These are phyloP conservation scores for Geosiphon pyriformis DNA, from an alignment of 192 early-diverging fungal species.

Conservation along the genomic window DNA sequence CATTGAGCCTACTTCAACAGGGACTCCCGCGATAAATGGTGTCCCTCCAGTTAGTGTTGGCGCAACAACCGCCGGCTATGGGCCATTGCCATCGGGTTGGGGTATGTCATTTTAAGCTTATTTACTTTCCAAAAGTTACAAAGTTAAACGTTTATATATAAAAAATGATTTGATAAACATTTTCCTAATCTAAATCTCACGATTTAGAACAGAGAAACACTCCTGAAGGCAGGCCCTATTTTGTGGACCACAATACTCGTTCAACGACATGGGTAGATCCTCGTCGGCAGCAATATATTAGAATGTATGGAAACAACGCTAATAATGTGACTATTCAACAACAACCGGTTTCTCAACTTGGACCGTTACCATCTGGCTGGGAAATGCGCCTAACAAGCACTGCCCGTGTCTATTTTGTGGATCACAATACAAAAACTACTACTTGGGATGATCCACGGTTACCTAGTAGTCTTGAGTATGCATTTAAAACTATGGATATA, in stretches of 20 bases:
- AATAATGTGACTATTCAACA: slow-evolving; percentile 61
- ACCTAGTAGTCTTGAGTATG: slow-evolving; percentile 67
- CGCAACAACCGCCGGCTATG: slow-evolving; percentile 58
- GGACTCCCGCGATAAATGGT: slow-evolving; percentile 26
- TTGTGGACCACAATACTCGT: slow-evolving; percentile 86
- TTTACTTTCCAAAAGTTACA: background rate
- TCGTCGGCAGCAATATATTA: slow-evolving; percentile 57
- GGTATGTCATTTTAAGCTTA: slow-evolving; percentile 27
- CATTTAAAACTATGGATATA: background rate
- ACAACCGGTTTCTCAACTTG: slow-evolving; percentile 69
- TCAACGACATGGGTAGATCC: slow-evolving; percentile 93
- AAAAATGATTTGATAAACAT: background rate
- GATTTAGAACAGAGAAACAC: slow-evolving; percentile 64
- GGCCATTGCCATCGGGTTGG: slow-evolving; percentile 81
- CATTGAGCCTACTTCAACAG: slow-evolving; percentile 28
- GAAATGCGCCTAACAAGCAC: slow-evolving; percentile 96
- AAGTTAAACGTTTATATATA: background rate
- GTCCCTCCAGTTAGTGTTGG: slow-evolving; percentile 37
- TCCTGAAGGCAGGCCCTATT: slow-evolving; percentile 79
- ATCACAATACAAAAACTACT: slow-evolving; percentile 96
- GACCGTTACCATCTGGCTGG: slow-evolving; percentile 94
- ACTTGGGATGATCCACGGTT: slow-evolving; percentile 96
- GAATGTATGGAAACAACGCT: slow-evolving; percentile 45
- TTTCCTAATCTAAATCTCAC: background rate
- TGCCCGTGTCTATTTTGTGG: slow-evolving; percentile 95